Evolutionary conservation across 768 basidiomycete species (phyloP), one percentile per base, ranked within the genome.

Genomic region (Podaxis mareebaensis): DNA sequence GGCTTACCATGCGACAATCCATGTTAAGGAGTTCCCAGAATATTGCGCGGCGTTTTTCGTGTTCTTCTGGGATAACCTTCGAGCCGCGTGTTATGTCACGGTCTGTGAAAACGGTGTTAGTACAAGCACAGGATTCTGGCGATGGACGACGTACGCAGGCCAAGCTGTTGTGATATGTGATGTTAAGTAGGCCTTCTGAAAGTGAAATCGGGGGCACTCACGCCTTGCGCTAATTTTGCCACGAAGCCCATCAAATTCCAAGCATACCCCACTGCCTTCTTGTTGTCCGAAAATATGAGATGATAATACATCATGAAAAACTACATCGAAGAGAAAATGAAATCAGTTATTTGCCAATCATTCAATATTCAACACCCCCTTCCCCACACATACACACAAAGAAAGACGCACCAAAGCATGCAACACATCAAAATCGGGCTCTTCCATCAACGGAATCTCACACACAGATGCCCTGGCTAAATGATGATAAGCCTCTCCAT

Each of bases 241-340:
- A 88, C 83, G 60, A 91, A 85, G 20, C 90, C 89, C 85, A 91
- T 86, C 48, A 90, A 75, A 62, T 88, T 88, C 89, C 89, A 91
- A 17, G 89, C 88, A 63, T 90, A 88, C 15, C 88, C 86, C 12
- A 88, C 81, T 0, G 87, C 88, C 65, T 88, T 87, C 65, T 84
- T 88, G 71, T 90, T 86, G 70, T 89, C 87, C 13, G 88, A 90
- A 66, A 89, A 90, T 65, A 89, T 85, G 20, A 89, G 78, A 60
- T 90, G 84, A 69, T 88, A 90, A 85, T 88, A 89, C 40, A 87
- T 82, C 88, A 89, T 90, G 70, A 87, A 88, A 69, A 83, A 83
- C 77, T 82, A 48, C 20, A 58, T 51, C 44, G 20, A 61, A 53
- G 36, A 64, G 49, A 55, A 65, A 15, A 33, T 53, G 46, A 51